Evolutionary conservation across 148 eudicot genomes (phyloP).

Genomic region (Hydrangea macrophylla): DNA sequence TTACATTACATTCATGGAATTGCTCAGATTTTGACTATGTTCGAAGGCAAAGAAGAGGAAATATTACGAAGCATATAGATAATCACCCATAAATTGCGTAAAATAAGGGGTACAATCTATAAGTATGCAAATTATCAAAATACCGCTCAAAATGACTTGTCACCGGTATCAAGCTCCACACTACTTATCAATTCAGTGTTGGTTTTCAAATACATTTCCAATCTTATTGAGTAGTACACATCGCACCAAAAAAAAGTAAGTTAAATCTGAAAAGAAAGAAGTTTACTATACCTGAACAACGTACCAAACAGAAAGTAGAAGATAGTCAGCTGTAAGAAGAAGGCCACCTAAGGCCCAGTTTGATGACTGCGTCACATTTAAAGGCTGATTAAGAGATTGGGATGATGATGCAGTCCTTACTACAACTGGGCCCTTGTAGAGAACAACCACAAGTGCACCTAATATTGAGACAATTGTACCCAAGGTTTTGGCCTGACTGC

Average conservation of each 20-base stretch:
- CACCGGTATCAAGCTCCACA: not conserved
- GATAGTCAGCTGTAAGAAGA: not conserved
- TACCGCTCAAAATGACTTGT: too few species aligned
- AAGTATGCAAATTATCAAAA: too few species aligned
- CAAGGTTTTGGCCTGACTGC: constrained; percentile 24
- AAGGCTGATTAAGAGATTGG: not conserved
- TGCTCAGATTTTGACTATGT: too few species aligned
- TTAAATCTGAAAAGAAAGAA: not conserved
- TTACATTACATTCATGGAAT: too few species aligned
- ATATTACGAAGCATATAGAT: too few species aligned
- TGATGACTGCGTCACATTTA: not conserved
- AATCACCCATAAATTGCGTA: too few species aligned
- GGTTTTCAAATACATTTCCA: not conserved
- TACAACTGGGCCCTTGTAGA: constrained; percentile 28
- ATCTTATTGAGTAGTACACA: not conserved
- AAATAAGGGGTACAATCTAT: too few species aligned
- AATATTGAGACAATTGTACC: constrained; percentile 31
- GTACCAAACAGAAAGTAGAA: constrained; percentile 5
- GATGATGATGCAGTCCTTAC: not conserved
- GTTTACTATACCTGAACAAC: constrained; percentile 10
- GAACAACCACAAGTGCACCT: constrained; percentile 33
- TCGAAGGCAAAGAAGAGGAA: too few species aligned
- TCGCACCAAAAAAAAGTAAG: not conserved
- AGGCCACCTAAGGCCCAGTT: constrained; percentile 8
- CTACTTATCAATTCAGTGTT: not conserved